Base-by-base conservation (phyloP, 2,329 filamentous ascomycete species). In the Neospermospora avenae region DNA sequence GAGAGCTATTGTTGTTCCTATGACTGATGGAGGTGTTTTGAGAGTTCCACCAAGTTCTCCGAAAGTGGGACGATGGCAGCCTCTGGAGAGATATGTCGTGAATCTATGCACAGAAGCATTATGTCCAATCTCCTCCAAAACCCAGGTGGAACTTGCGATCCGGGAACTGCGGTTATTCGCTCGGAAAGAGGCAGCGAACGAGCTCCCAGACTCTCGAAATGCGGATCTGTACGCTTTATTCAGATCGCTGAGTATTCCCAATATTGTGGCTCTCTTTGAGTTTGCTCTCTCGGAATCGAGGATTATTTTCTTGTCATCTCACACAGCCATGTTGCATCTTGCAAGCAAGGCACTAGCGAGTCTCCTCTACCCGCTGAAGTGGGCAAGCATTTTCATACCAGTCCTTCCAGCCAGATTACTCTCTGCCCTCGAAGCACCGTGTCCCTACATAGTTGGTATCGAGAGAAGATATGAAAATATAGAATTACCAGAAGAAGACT, bases 91-190 rank as follows among this genome's bases (percentile, higher is more conserved):
- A 71, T 99, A 98, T 74, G 93, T 99, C 35, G 88, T 98, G 76
- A 98, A 98, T 73, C 81, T 99, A 35, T 99, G 95, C 76, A 93
- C 93, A 10, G 93, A 98, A 76, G 95, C 95, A 2, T 89, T 96
- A 70, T 93, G 90, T 70, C 95, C 95, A 1, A 84, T 96, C 54
- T 90, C 89, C 35, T 98, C 95, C 41, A 93, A 96, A 76, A 98
- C 93, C 0, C 95, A 99, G 73, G 92, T 98, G 34, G 95, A 99
- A 76, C 81, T 98, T 39, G 88, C 89, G 0, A 85, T 99, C 34
- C 85, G 95, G 60, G 95, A 99, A 73, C 77, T 99, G 67, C 89
- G 92, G 34, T 80, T 99, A 55, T 98, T 96, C 75, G 93, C 95
- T 6, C 86, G 95, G 37, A 96, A 96, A 72, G 95, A 98, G 74